A percentile compares a stretch with the other conserved stretches of the same genome.
These are phyloP conservation scores for Dipodascus albidus DNA, from an alignment of 805 yeast species.

Conservation along the genomic window DNA sequence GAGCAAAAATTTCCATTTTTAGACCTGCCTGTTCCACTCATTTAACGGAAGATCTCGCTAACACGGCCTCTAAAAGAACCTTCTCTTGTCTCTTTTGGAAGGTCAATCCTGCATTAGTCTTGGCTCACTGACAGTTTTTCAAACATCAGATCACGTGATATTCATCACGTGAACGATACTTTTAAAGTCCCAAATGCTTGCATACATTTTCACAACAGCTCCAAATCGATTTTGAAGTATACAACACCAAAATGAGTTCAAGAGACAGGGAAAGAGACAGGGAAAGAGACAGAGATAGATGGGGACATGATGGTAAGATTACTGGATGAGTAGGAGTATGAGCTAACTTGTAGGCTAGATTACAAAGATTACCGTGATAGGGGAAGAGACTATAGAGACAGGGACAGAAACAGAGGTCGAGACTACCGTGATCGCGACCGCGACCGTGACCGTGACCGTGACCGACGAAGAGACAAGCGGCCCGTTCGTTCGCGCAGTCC, in stretches of 20 bases:
- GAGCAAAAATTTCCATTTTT: too few relatives aligned
- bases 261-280: conserved; percentile 14
- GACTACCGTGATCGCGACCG: conserved; percentile 9
- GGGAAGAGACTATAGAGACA: conserved; percentile 14
- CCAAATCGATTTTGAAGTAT: too few relatives aligned
- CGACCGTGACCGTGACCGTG: conserved; percentile 8
- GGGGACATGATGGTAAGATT: conserved; percentile 8
- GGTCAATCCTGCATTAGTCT: too few relatives aligned
- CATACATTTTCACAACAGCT: not conserved
- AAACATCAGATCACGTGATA: not conserved
- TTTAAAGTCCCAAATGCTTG: not conserved
- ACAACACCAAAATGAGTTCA: conserved; percentile 1
- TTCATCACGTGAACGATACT: not conserved
- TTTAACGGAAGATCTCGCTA: too few relatives aligned
- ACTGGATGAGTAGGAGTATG: conserved; percentile 14
- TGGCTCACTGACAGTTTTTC: too few relatives aligned
- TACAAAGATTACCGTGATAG: conserved; percentile 8
- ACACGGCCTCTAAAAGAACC: too few relatives aligned
- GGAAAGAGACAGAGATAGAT: conserved; percentile 11
- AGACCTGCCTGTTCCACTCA: too few relatives aligned
- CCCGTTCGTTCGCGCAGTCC: conserved; percentile 4
- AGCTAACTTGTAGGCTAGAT: conserved; percentile 13
- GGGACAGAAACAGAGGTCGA: conserved; percentile 12
- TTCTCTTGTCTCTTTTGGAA: too few relatives aligned
- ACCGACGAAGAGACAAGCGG: conserved; percentile 4